Conservation (phyloP, 768 basidiomycete genomes). For the Leucogyrophana mollusca region DNA sequence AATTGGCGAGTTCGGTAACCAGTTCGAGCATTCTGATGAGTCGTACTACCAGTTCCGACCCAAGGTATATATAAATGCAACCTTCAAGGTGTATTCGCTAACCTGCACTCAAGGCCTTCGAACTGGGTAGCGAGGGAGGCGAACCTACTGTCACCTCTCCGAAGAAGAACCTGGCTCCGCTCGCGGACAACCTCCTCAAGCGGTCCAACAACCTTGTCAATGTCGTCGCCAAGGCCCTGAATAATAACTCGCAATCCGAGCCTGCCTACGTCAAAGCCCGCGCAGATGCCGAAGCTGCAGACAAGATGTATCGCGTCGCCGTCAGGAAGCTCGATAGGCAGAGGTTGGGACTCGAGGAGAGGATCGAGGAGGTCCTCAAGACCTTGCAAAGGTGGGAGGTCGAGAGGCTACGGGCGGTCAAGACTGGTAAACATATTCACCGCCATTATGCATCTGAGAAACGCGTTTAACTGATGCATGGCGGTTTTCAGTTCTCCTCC, state of each 20-base stretch:
- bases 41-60: constrained; percentile 84
- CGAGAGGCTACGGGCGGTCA: constrained; percentile 80
- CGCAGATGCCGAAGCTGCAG: constrained; percentile 78
- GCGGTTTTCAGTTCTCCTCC: constrained; percentile 59
- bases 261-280: constrained; percentile 70
- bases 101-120: constrained; percentile 28
- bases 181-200: constrained; percentile 61
- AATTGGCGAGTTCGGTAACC: constrained; percentile 81
- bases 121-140: constrained; percentile 22
- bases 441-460: constrained; percentile 1
- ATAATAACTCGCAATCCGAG: constrained; percentile 44
- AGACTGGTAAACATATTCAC: constrained; percentile 63
- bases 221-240: constrained; percentile 72
- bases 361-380: constrained; percentile 81
- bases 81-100: constrained; percentile 17
- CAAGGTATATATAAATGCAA: constrained; percentile 47
- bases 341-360: constrained; percentile 82
- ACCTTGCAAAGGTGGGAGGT: constrained; percentile 81
- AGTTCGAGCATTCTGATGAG: constrained; percentile 74
- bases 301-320: constrained; percentile 73
- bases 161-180: constrained; percentile 34
- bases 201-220: constrained; percentile 68
- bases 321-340: constrained; percentile 84
- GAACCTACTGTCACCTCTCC: constrained; percentile 21
- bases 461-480: constrained; percentile 3